Conservation (phyloP, 345 rosid genomes). For the Bretschneidera sinensis region DNA sequence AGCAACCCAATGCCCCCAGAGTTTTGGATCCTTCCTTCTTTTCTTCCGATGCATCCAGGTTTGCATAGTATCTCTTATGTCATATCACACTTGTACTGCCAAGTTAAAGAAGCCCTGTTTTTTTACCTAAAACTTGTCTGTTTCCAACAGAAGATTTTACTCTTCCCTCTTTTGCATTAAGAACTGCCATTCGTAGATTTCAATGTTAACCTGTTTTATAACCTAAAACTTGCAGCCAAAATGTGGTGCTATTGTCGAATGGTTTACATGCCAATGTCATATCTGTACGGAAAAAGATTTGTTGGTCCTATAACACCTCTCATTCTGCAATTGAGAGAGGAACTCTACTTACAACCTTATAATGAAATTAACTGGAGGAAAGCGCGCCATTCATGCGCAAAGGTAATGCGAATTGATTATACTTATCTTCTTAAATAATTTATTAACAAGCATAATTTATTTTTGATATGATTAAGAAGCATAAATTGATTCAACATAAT, state of each 20-base stretch:
- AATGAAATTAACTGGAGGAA: conserved; percentile 46
- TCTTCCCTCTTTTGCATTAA: background rate
- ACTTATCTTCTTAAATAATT: background rate
- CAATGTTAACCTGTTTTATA: background rate
- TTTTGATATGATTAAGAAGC: background rate
- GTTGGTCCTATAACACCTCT: conserved; percentile 56
- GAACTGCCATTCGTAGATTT: background rate
- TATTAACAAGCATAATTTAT: background rate
- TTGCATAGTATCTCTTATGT: background rate
- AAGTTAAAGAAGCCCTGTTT: background rate
- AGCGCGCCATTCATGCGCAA: conserved; percentile 44
- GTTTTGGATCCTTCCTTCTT: conserved; percentile 59
- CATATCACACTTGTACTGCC: too few species aligned
- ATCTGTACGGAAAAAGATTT: conserved; percentile 55
- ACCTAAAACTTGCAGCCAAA: conserved; percentile 33
- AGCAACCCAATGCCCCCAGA: conserved; percentile 70
- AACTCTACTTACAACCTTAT: conserved; percentile 46
- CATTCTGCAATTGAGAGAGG: conserved; percentile 42
- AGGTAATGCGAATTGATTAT: conserved; percentile 18
- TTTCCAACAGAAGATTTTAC: conserved; percentile 1
- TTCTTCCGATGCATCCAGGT: conserved; percentile 57
- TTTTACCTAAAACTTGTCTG: background rate
- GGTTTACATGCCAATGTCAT: conserved; percentile 72
- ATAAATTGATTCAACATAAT: background rate
- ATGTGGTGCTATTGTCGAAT: conserved; percentile 64